Evolutionary conservation across 2,329 filamentous ascomycete species (phyloP), one percentile per base, ranked within the genome.

Genomic region (Penicillium decumbens): DNA sequence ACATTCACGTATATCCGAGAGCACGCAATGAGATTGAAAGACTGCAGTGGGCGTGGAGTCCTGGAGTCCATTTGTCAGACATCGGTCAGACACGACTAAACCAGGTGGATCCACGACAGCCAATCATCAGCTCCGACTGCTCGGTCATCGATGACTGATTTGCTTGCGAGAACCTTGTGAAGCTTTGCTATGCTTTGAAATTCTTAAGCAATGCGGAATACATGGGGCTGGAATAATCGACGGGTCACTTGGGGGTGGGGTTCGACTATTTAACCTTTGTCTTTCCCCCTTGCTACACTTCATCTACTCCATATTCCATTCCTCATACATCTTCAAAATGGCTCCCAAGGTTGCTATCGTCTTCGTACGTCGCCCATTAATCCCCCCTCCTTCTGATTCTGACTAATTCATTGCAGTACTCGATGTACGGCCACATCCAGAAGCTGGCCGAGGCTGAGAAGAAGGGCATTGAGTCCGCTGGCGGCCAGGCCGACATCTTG

Each of bases 301-400:
- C 24, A 38, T 41, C 48, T 42, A 44, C n/a, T 13, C 30, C 40
- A 43, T 27, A 38, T 32, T 28, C 20, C 45, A 50, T 53, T 28
- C 10, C n/a, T 29, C 12, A 33, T 32, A 43, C 52, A 49, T 56
- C 49, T 55, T 66, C 77, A 80, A 65, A 65, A 95, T 95, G 89
- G 88, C 88, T 76, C 88, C 88, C 72, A 95, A 89, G 79, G 82
- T 95, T 69, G 90, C 90, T 64, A 93, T 95, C 75, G 83, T 95
- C 71, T 95, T 83, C 73, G 88, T 91, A 79, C 62, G 87, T 81
- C 42, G 37, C 49, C 44, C 33, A 49, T 29, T 45, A 30, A 15
- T 51, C 48, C 33, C 43, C 63, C 5, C 15, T 20, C 24, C 27
- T 28, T 6, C 20, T 7, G 4, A 7, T 15, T n/a, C 32, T n/a